Evolutionary conservation across 1,139 yeast genomes (phyloP), one percentile per base, ranked within the genome.

Genomic region (Candida tetrigidarum): DNA sequence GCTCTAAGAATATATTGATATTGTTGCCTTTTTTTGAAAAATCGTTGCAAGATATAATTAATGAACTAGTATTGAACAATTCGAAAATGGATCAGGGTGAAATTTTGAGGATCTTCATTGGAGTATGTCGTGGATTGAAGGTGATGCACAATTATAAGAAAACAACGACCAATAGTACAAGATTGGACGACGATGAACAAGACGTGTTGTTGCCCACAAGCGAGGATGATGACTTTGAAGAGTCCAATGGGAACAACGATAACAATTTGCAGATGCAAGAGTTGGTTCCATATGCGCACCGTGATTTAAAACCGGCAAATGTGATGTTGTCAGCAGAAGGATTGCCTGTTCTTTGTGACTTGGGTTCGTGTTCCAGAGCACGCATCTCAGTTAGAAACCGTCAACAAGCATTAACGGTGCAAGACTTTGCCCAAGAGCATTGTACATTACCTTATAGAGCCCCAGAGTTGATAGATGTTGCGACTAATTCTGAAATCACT

Each of bases 361-460:
- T 92, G 46, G 97, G 97, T 2, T 85, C 95, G 10, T 84, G 93
- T 58, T 67, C 84, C 2, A 76, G 74, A 45, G 95, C 96, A 0
- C 69, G 86, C 3, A 58, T 80, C 4, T 58, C 66, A 1, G 71
- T 87, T 1, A 69, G 71, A 22, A 74, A 81, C 1, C 74, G 95
- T 43, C 85, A 84, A 38, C 85, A 86, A 53, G 95, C 96, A 0
- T 68, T 89, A 26, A 78, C 85, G 12, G 66, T 90, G 33, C 93
- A 89, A 47, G 97, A 91, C 57, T 72, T 81, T 59, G 91, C 96
- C 4, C 89, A 84, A 49, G 96, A 87, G 58, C 91, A 88, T 61
- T 89, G 96, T 58, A 87, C 96, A 1, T 68, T 89, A 48, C 93
- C 96, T 0, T 92, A 86, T 62, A 69, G 96, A 32, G 96, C 97